A percentile compares a stretch with the other conserved stretches of the same genome.
Evolutionary conservation across 257 asterid species (phyloP).

Genomic region (Solanum pennellii): DNA sequence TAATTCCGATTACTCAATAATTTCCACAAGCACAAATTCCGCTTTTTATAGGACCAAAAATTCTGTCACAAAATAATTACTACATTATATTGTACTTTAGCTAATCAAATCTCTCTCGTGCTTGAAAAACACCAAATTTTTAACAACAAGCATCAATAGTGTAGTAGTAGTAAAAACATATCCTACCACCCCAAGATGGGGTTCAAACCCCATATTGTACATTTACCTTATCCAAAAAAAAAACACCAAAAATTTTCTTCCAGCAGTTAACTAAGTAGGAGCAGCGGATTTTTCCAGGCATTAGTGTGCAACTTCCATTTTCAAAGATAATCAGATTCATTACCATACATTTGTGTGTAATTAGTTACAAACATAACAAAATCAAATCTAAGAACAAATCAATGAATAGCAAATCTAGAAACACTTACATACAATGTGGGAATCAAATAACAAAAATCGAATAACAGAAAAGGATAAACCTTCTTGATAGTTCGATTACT

Average conservation of each 20-base stretch:
- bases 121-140: neutral
- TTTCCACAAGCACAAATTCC: neutral
- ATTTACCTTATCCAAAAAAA: neutral
- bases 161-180: neutral
- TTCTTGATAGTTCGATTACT: constrained; percentile 85
- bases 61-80: neutral
- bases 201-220: neutral
- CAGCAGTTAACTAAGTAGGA: neutral
- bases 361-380: neutral
- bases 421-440: neutral
- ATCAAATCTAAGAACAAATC: neutral
- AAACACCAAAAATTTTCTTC: neutral
- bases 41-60: neutral
- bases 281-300: neutral
- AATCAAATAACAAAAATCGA: neutral
- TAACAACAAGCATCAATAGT: too few species aligned
- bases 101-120: neutral
- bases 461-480: constrained; percentile 22
- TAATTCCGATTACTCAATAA: neutral
- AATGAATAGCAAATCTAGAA: neutral
- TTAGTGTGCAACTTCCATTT: neutral
- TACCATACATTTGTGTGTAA: neutral
- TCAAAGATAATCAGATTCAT: too few species aligned
- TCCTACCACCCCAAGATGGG: neutral
- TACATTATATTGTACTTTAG: neutral